Percentiles rank a stretch among this genome's conserved stretches.
Conservation (phyloP, 257 asterid species). For the Pogostemon cablin region DNA sequence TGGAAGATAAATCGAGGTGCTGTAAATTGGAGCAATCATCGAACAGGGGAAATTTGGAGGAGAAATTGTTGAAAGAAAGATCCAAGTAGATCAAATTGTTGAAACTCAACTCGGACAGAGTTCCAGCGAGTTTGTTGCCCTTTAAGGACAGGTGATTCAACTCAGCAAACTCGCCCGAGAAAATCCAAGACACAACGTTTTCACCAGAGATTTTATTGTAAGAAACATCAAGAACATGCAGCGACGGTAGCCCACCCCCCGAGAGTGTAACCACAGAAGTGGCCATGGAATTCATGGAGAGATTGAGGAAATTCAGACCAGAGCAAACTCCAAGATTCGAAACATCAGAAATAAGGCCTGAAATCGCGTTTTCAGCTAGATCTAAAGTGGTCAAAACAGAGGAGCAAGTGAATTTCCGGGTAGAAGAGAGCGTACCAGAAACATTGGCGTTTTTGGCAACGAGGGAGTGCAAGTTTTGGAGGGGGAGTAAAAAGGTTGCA, state of each 20-base stretch:
- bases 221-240: constrained; percentile 73
- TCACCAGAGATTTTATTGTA: constrained; percentile 67
- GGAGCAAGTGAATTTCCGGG: constrained; percentile 47
- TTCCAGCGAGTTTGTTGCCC: constrained; percentile 64
- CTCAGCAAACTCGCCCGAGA: constrained; percentile 49
- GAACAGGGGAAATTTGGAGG: constrained; percentile 54
- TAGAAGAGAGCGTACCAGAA: constrained; percentile 51
- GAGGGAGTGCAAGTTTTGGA: constrained; percentile 61
- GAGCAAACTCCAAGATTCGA: constrained; percentile 59
- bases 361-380: constrained; percentile 70
- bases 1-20: constrained; percentile 78
- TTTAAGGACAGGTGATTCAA: constrained; percentile 61
- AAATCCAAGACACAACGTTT: constrained; percentile 57
- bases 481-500: constrained; percentile 47
- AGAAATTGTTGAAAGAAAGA: constrained; percentile 73
- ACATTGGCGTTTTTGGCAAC: constrained; percentile 57
- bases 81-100: constrained; percentile 62
- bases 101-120: constrained; percentile 45
- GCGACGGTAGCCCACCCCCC: constrained; percentile 28
- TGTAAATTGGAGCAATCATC: constrained; percentile 56
- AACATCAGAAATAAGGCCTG: constrained; percentile 68
- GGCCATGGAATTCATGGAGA: constrained; percentile 66
- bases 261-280: constrained; percentile 28
- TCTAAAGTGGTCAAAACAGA: constrained; percentile 48
- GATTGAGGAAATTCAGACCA: constrained; percentile 55